Evolutionary conservation across 495 filamentous ascomycete species (phyloP), one percentile per base, ranked within the genome.

Genomic region (Usnea hakonensis): DNA sequence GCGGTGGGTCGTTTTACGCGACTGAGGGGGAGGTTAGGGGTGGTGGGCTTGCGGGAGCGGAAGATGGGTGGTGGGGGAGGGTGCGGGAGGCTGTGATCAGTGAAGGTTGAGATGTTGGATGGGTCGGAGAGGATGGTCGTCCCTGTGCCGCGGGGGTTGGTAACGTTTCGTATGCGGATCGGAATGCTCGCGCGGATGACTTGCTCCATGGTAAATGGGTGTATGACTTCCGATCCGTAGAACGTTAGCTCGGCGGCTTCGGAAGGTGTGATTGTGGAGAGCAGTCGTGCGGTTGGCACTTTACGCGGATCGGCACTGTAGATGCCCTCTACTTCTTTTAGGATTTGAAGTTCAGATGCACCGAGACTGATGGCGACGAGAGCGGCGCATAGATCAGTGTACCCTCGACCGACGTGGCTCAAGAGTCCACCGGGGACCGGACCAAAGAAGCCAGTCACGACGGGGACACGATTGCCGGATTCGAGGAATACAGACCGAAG

Each of bases 181-280:
- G 87, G 89, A 71, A 97, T 97, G 58, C 82, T 82, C 5, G 92
- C 91, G 56, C 86, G 87, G 73, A 97, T 96, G 50, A 94, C 94
- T 72, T 97, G 93, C 74, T 97, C 91, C 93, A 97, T 97, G 61
- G 93, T 97, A 68, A 96, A 87, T 53, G 93, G 93, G 68, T 97
- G 93, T 67, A 97, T 97, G 66, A 98, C 94, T 72, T 95, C 90
- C 23, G 89, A 90, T 66, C 90, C 90, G 72, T 94, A 95, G 70
- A 94, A 95, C 14, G 90, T 95, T 66, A 95, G 78, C 70, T 95
- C 90, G 6, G 90, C 89, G 6, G 90, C 91, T 69, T 95, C 90
- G 43, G 90, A 83, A 1, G 90, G 91, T 0, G 90, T 93, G 71
- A 95, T 91, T 35, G 84, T 81, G 1, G 83, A 72, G 36, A 95